Evolutionary conservation across 805 yeast species (phyloP).

Genomic region (Geotrichum ghanense): DNA sequence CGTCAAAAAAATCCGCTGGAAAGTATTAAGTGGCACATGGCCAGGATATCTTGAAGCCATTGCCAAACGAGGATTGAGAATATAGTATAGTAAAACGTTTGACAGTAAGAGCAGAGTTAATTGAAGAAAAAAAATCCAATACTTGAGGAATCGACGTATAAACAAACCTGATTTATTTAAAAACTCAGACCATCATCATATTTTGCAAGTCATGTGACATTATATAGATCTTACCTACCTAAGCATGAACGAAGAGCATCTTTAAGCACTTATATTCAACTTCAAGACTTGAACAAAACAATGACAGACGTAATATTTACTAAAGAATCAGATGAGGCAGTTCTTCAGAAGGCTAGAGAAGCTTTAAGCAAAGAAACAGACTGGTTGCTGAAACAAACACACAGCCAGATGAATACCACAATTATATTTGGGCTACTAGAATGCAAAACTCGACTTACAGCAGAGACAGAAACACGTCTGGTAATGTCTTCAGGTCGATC

Average conservation of each 20-base stretch:
- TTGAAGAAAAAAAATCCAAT: neutral
- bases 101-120: neutral
- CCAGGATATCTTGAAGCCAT: conserved; percentile 42
- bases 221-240: too few species aligned
- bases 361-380: conserved; percentile 7
- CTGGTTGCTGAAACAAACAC: conserved; percentile 14
- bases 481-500: conserved; percentile 14
- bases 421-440: conserved; percentile 12
- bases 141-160: neutral
- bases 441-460: conserved; percentile 10
- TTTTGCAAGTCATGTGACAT: too few species aligned
- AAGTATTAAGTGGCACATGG: conserved; percentile 59
- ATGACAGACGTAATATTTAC: neutral
- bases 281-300: neutral
- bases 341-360: neutral
- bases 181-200: too few species aligned
- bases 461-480: conserved; percentile 11
- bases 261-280: too few species aligned
- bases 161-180: neutral
- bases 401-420: conserved; percentile 7
- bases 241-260: too few species aligned
- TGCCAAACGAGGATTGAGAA: too few species aligned
- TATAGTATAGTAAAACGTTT: neutral
- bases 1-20: conserved; percentile 56
- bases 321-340: neutral